Evolutionary conservation across 306 rosid species (phyloP).

Genomic region (Sicyos baderoa): DNA sequence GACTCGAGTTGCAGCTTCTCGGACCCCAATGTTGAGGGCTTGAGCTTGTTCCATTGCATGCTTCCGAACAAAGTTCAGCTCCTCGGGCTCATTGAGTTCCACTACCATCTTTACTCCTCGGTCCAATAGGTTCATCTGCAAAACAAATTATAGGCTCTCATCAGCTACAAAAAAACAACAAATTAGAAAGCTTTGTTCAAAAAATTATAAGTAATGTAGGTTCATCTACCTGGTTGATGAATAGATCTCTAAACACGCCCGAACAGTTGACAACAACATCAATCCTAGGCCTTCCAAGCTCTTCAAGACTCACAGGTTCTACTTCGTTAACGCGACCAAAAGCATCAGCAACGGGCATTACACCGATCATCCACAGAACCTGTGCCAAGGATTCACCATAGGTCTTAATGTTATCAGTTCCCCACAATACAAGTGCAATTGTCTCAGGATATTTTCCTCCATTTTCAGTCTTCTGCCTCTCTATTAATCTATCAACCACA

Average conservation of each 20-base stretch:
- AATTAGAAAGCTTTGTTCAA: not conserved
- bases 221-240: slow-evolving; percentile 78
- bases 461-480: slow-evolving; percentile 54
- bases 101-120: slow-evolving; percentile 98
- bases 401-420: slow-evolving; percentile 97
- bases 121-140: slow-evolving; percentile 91
- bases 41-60: slow-evolving; percentile 88
- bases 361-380: slow-evolving; percentile 98
- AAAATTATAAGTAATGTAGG: not conserved
- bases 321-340: slow-evolving; percentile 85
- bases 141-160: not conserved
- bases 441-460: slow-evolving; percentile 82
- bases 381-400: slow-evolving; percentile 94
- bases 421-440: slow-evolving; percentile 92
- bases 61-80: slow-evolving; percentile 72
- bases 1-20: slow-evolving; percentile 93
- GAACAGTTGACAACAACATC: slow-evolving; percentile 98
- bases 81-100: slow-evolving; percentile 82
- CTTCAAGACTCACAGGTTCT: slow-evolving; percentile 73
- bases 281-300: slow-evolving; percentile 97
- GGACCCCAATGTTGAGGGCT: slow-evolving; percentile 67
- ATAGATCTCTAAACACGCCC: slow-evolving; percentile 96
- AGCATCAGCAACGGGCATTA: slow-evolving; percentile 67
- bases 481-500: slow-evolving; percentile 52
- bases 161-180: not conserved